A percentile compares a stretch with the other conserved stretches of the same genome.
Evolutionary conservation across 192 early-diverging fungal species (phyloP).

Genomic region (Dissophora ornata): DNA sequence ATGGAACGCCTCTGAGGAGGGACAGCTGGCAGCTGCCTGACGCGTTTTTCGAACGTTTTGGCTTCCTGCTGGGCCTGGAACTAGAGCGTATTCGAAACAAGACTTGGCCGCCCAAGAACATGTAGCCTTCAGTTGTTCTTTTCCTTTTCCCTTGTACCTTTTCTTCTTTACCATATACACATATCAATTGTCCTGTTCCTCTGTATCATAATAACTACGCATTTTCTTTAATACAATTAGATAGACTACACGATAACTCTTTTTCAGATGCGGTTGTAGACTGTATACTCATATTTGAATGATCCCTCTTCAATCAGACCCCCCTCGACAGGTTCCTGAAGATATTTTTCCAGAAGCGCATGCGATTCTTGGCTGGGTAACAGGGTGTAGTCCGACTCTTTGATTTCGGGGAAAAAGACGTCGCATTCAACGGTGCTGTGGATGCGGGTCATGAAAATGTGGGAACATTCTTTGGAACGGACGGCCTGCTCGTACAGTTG

Average conservation of each 20-base stretch:
- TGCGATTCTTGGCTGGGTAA: slow-evolving; percentile 20
- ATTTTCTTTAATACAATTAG: background rate
- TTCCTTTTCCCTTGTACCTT: background rate
- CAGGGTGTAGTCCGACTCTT: slow-evolving; percentile 22
- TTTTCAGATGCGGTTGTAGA: slow-evolving; percentile 29
- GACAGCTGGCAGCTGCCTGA: slow-evolving; percentile 53
- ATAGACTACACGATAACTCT: background rate
- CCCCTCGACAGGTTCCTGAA: slow-evolving; percentile 39
- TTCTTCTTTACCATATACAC: background rate
- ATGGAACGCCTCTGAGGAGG: slow-evolving; percentile 44
- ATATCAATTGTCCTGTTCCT: background rate
- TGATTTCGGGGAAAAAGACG: slow-evolving; percentile 80
- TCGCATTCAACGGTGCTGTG: slow-evolving; percentile 75
- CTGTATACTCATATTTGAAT: slow-evolving; percentile 49
- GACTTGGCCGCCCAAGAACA: slow-evolving; percentile 36
- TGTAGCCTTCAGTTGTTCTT: background rate
- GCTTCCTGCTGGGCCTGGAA: slow-evolving; percentile 32
- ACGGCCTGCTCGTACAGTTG: slow-evolving; percentile 80
- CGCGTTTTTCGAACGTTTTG: slow-evolving; percentile 52
- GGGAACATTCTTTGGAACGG: slow-evolving; percentile 60
- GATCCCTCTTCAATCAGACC: slow-evolving; percentile 34
- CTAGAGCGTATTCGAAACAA: slow-evolving; percentile 42
- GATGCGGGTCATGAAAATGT: slow-evolving; percentile 80
- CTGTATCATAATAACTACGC: background rate
- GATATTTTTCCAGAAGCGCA: slow-evolving; percentile 27